Evolutionary conservation across 805 yeast genomes (phyloP).

Genomic region (Osmozyma mogii): DNA sequence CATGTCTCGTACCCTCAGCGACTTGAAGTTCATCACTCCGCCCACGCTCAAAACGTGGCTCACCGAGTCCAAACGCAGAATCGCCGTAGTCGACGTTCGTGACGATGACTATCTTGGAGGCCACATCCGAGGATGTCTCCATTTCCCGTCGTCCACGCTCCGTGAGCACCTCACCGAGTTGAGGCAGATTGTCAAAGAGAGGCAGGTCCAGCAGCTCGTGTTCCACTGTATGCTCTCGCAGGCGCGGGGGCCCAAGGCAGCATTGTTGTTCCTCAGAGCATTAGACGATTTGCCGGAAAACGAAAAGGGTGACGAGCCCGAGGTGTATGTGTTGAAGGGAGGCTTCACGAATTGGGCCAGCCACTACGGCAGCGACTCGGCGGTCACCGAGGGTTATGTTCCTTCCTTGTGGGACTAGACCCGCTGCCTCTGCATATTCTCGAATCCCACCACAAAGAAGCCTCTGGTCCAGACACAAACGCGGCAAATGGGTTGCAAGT

Average conservation of each 20-base stretch:
- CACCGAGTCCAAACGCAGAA: constrained; percentile 30
- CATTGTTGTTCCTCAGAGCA: constrained; percentile 50
- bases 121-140: constrained; percentile 49
- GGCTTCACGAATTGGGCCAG: constrained; percentile 86
- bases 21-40: constrained; percentile 41
- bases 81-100: constrained; percentile 73
- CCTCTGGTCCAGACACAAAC: too few species aligned
- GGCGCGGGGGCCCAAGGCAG: constrained; percentile 85
- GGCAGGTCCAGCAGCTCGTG: constrained; percentile 45
- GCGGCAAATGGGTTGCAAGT: too few species aligned
- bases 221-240: constrained; percentile 92
- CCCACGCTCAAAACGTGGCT: constrained; percentile 35
- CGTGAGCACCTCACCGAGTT: constrained; percentile 30
- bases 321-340: constrained; percentile 68
- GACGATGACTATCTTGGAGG: constrained; percentile 81
- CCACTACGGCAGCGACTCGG: constrained; percentile 56
- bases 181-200: constrained; percentile 21
- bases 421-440: too few species aligned
- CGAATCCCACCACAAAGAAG: too few species aligned
- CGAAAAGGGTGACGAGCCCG: constrained; percentile 25
- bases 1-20: too few species aligned
- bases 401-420: constrained; percentile 29
- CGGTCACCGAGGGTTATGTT: constrained; percentile 47
- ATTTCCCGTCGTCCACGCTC: constrained; percentile 47
- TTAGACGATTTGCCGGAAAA: constrained; percentile 25